Percentiles rank a stretch among this genome's conserved stretches.
These are phyloP conservation scores for Ramularia endophylla DNA, from an alignment of 2,329 filamentous ascomycete genomes.

Conservation along the genomic window DNA sequence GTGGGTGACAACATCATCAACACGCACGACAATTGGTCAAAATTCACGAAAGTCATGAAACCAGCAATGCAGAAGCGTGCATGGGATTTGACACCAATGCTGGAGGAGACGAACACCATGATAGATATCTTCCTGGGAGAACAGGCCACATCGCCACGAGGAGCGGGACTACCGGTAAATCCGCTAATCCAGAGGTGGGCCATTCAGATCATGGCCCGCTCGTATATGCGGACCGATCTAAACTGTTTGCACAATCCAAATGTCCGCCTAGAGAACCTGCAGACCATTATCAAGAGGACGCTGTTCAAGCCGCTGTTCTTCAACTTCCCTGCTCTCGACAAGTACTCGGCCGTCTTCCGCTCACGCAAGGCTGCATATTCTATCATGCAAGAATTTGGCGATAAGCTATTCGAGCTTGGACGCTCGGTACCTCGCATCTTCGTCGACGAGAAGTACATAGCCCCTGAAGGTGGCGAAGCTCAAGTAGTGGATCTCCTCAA, in stretches of 20 bases:
- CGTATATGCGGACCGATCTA: constrained; percentile 1
- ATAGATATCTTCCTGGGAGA: too few species aligned
- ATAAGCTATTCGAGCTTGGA: too few species aligned
- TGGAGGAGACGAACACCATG: neutral
- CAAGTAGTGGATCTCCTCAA: neutral
- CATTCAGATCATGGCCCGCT: constrained; percentile 3
- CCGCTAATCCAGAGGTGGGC: constrained; percentile 3
- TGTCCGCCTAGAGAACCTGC: constrained; percentile 2
- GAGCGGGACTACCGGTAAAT: too few species aligned
- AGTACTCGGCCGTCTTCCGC: neutral
- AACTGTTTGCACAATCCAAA: constrained; percentile 2
- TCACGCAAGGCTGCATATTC: constrained; percentile 3
- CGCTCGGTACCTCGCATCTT: constrained; percentile 1
- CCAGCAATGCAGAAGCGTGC: constrained; percentile 3
- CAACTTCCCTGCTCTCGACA: constrained; percentile 6
- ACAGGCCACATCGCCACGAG: too few species aligned
- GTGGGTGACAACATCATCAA: constrained; percentile 9
- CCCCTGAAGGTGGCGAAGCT: too few species aligned
- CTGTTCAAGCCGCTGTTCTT: constrained; percentile 8
- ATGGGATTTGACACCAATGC: neutral
- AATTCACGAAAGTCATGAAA: constrained; percentile 4
- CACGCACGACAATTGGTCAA: constrained; percentile 3
- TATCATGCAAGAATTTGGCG: constrained; percentile 5
- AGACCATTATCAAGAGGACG: constrained; percentile 1
- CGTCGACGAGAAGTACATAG: neutral